Percentiles rank a stretch among this genome's conserved stretches.
phyloP scores from a whole-genome alignment of 1,139 yeast species.

The Hyphopichia buzzinii region DNA sequence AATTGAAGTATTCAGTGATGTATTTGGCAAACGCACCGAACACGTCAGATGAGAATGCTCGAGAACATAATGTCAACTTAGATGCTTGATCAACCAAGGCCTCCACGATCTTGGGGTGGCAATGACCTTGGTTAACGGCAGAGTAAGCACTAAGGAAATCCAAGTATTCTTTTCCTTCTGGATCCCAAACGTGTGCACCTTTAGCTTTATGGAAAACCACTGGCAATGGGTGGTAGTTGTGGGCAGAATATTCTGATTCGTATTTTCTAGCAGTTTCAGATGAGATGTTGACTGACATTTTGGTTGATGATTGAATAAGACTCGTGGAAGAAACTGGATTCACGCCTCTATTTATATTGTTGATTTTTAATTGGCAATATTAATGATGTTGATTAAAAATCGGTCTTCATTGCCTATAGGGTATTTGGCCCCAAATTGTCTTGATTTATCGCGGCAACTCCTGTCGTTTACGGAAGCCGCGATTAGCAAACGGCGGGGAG shows the following conservation, averaged over 20 bases:
- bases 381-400: conserved; percentile 4
- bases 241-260: conserved; percentile 86
- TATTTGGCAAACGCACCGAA: conserved; percentile 87
- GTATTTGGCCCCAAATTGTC: neutral
- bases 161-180: conserved; percentile 85
- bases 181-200: conserved; percentile 98
- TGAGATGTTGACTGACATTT: conserved; percentile 44
- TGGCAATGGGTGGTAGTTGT: conserved; percentile 95
- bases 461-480: neutral
- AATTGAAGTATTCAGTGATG: conserved; percentile 83
- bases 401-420: conserved; percentile 16
- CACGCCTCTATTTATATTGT: neutral
- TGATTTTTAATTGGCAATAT: too few species aligned
- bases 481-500: neutral
- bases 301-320: neutral
- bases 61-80: conserved; percentile 77
- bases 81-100: conserved; percentile 90
- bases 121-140: conserved; percentile 98
- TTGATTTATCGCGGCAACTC: neutral
- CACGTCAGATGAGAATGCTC: conserved; percentile 90
- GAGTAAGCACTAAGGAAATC: conserved; percentile 93
- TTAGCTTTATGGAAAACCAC: conserved; percentile 83
- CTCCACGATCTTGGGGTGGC: conserved; percentile 86
- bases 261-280: conserved; percentile 64
- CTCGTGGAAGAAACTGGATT: too few species aligned